phyloP scores from a whole-genome alignment of 225 moss, liverwort and hornwort species.

The Marchantia paleacea region DNA sequence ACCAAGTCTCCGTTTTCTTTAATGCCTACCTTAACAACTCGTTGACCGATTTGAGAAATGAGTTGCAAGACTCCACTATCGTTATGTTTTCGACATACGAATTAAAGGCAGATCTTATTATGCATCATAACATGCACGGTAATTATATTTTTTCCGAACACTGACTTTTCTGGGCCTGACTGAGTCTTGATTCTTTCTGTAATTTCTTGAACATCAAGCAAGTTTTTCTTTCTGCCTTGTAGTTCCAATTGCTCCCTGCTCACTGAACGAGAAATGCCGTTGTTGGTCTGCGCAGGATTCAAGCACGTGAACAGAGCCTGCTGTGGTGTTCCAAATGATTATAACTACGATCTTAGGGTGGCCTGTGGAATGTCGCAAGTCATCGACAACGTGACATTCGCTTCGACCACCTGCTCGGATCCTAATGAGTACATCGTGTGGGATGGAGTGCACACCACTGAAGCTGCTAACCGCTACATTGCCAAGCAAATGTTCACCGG shows the following conservation, averaged over 20 bases:
- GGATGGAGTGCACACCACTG: conserved; percentile 53
- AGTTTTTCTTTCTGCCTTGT: background rate
- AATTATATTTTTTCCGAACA: background rate
- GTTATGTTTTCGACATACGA: conserved; percentile 28
- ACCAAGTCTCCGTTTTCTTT: conserved; percentile 31
- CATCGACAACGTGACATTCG: conserved; percentile 28
- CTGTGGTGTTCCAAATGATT: conserved; percentile 45
- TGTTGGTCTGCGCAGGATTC: conserved; percentile 31
- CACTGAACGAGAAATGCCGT: background rate
- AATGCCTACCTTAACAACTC: conserved; percentile 35
- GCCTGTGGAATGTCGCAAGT: conserved; percentile 36
- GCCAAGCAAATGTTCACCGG: conserved; percentile 35
- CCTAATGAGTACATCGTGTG: conserved; percentile 47
- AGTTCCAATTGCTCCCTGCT: background rate
- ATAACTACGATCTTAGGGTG: conserved; percentile 42
- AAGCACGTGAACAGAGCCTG: conserved; percentile 40
- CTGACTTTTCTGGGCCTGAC: background rate
- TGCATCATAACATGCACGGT: conserved; percentile 15
- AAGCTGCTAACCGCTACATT: conserved; percentile 48
- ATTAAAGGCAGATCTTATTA: conserved; percentile 34
- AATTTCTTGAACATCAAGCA: background rate
- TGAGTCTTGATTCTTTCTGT: background rate
- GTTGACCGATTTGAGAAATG: conserved; percentile 24
- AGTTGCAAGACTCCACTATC: conserved; percentile 26
- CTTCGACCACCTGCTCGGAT: conserved; percentile 29